Percentiles rank a stretch among this genome's conserved stretches.
Evolutionary conservation across 2,329 filamentous ascomycete species (phyloP).

Genomic region (Fusarium nematophilum): DNA sequence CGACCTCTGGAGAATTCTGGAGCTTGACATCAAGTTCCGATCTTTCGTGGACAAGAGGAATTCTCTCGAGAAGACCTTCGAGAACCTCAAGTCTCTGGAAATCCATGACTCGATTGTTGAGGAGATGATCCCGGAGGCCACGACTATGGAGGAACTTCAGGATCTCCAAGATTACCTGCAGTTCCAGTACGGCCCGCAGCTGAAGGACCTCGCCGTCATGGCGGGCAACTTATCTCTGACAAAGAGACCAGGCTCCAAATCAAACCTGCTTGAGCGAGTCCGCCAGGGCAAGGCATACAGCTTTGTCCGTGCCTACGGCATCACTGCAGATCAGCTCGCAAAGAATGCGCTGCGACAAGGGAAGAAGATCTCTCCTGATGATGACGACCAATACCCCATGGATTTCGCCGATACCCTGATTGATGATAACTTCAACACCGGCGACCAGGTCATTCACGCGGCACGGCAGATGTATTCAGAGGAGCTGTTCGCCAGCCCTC

Average conservation of each 20-base stretch:
- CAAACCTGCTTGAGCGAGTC: constrained; percentile 84
- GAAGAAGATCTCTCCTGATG: constrained; percentile 84
- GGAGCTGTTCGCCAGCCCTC: constrained; percentile 87
- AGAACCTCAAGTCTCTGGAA: constrained; percentile 73
- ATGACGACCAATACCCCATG: constrained; percentile 81
- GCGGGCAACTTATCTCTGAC: constrained; percentile 72
- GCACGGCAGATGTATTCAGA: constrained; percentile 91
- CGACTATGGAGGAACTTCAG: constrained; percentile 93
- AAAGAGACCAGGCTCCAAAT: constrained; percentile 86
- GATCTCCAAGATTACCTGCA: constrained; percentile 97
- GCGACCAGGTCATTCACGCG: constrained; percentile 78
- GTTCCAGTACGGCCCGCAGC: constrained; percentile 87
- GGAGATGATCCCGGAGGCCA: constrained; percentile 81
- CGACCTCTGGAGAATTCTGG: constrained; percentile 94
- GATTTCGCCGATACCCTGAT: constrained; percentile 86
- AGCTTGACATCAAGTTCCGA: constrained; percentile 94
- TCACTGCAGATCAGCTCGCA: constrained; percentile 88
- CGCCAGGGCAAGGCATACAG: constrained; percentile 82
- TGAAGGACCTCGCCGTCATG: constrained; percentile 80
- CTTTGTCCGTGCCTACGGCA: constrained; percentile 89
- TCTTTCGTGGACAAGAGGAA: constrained; percentile 93
- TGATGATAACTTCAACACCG: constrained; percentile 78
- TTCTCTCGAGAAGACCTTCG: constrained; percentile 81
- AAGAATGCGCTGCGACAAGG: constrained; percentile 85
- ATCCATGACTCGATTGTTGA: constrained; percentile 81